Evolutionary conservation across 2,329 filamentous ascomycete genomes (phyloP).

Genomic region (Aspergillus spinulosporus): DNA sequence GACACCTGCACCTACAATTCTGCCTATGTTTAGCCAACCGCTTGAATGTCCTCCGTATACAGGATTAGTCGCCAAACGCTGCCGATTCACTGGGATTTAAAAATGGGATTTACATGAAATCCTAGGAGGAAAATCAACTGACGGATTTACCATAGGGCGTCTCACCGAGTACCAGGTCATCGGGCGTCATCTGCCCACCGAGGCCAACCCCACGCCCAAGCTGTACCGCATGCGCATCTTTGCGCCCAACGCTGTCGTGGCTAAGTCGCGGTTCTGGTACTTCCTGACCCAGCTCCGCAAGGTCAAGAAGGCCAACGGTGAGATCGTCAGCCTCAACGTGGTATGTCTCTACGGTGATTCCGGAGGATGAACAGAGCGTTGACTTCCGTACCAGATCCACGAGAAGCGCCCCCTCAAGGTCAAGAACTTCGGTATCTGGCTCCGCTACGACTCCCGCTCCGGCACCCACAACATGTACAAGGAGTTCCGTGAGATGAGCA

Average conservation of each 20-base stretch:
- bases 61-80: constrained; percentile 18
- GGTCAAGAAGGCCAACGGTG: constrained; percentile 99
- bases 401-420: constrained; percentile 99
- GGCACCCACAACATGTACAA: constrained; percentile 99
- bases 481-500: constrained; percentile 99
- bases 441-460: constrained; percentile 99
- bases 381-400: constrained; percentile 65
- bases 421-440: constrained; percentile 99
- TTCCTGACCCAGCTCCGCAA: constrained; percentile 98
- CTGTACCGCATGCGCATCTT: constrained; percentile 99
- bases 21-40: not conserved
- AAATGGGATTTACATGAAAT: not conserved
- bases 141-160: constrained; percentile 68
- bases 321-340: constrained; percentile 96
- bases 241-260: constrained; percentile 94
- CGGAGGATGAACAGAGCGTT: constrained; percentile 18
- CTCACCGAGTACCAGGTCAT: constrained; percentile 99
- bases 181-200: constrained; percentile 96
- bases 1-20: constrained; percentile 13
- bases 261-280: constrained; percentile 99
- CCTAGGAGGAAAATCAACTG: constrained; percentile 28
- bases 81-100: constrained; percentile 7
- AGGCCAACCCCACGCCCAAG: constrained; percentile 94
- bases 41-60: constrained; percentile 18
- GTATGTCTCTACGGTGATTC: constrained; percentile 61